Evolutionary conservation across 352 stramenopile species (phyloP), one percentile per base, ranked within the genome.

Genomic region (Phytophthora capsici): DNA sequence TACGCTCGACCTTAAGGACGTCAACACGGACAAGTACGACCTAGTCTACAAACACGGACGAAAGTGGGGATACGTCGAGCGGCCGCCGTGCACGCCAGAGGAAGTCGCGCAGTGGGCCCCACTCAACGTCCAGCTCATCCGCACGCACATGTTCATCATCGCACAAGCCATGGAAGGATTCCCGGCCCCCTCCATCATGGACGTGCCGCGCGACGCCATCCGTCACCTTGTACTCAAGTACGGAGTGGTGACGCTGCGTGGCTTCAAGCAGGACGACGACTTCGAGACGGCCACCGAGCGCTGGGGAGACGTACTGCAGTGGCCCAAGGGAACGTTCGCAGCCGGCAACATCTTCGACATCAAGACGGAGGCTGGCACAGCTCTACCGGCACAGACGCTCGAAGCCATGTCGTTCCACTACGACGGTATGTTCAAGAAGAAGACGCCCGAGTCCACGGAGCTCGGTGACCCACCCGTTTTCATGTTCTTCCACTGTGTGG

Each of bases 371-470:
- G 5, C 37, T 25, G 49, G 43, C 32, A 56, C 58, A 12, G 45
- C 17, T 38, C 34, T 66, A 13, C 49, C 58, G 6, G 58, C 50
- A 37, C 58, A 66, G 43, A 66, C 58, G 19, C 58, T 60, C 22
- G 58, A 66, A 51, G 58, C 49, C 41, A 51, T 66, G 58, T 66
- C 58, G 41, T 67, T 62, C 50, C 59, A 67, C 50, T 67, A 62
- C 59, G 50, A 62, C 50, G 59, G 59, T 36, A 67, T 67, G 59
- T 62, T 67, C 59, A 67, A 67, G 50, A 67, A 67, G 49, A 67
- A 67, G 50, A 67, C 59, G 7, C 50, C 59, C 43, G 59, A 57
- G 34, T 52, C 50, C 22, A 66, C 49, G 41, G 58, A 66, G 41
- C 49, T 66, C 49, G 58, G 58, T 41, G 58, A 66, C 16, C 16